Evolutionary conservation across 2,329 filamentous ascomycete species (phyloP).

Genomic region (Alternaria viburni): DNA sequence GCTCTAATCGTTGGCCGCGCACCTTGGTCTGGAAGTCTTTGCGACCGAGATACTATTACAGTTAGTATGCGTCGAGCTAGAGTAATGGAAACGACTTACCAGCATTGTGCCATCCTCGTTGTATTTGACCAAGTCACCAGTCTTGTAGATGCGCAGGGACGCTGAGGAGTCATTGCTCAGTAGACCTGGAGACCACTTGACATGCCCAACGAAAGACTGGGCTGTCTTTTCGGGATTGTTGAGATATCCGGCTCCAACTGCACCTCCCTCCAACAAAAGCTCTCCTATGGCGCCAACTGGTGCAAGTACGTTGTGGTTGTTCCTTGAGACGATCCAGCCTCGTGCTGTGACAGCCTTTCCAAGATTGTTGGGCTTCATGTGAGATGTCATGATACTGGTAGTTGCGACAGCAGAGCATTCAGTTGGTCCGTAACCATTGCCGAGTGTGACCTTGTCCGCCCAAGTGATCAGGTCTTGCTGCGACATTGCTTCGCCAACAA

Average conservation of each 20-base stretch:
- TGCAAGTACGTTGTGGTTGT: slow-evolving; percentile 42
- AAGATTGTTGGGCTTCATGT: slow-evolving; percentile 43
- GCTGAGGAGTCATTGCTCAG: not conserved
- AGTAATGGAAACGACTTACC: not conserved
- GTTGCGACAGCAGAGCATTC: slow-evolving; percentile 48
- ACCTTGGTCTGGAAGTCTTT: slow-evolving; percentile 48
- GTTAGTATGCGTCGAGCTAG: not conserved
- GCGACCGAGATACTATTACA: slow-evolving; percentile 31
- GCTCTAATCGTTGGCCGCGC: slow-evolving; percentile 53
- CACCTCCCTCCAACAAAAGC: slow-evolving; percentile 49
- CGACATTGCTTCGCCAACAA: slow-evolving; percentile 44
- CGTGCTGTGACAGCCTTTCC: slow-evolving; percentile 38
- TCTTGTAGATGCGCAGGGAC: slow-evolving; percentile 39
- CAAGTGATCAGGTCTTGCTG: slow-evolving; percentile 45
- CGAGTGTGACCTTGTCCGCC: slow-evolving; percentile 43
- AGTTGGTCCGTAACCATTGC: slow-evolving; percentile 51
- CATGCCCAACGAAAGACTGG: slow-evolving; percentile 29
- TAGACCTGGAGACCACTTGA: slow-evolving; percentile 26
- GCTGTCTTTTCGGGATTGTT: slow-evolving; percentile 42
- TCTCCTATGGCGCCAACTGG: slow-evolving; percentile 52
- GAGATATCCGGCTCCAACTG: slow-evolving; percentile 39
- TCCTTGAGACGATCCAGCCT: slow-evolving; percentile 49
- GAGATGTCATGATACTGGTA: slow-evolving; percentile 36
- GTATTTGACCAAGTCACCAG: slow-evolving; percentile 47
- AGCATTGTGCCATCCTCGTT: slow-evolving; percentile 43